Conservation (phyloP, 2,329 filamentous ascomycete species). For the Pseudocercospora cruenta region DNA sequence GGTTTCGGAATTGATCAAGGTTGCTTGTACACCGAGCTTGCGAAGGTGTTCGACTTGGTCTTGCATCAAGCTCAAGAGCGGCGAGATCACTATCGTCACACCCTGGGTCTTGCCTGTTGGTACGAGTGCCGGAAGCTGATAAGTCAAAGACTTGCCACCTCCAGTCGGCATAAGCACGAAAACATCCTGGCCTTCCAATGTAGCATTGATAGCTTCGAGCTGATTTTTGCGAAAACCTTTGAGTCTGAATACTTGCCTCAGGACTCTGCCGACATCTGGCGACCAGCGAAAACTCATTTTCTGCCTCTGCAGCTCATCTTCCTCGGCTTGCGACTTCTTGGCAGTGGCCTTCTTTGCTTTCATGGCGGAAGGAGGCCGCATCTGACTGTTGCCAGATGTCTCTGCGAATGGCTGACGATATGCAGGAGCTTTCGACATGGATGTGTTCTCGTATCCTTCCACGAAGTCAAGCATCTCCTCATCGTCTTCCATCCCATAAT, state of each 20-base stretch:
- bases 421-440: constrained; percentile 22
- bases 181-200: constrained; percentile 80
- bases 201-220: constrained; percentile 93
- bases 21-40: constrained; percentile 75
- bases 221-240: constrained; percentile 88
- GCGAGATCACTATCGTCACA: constrained; percentile 92
- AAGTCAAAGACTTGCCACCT: constrained; percentile 94
- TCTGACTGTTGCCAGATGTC: constrained; percentile 31
- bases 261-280: constrained; percentile 74
- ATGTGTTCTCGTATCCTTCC: constrained; percentile 47
- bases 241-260: constrained; percentile 83
- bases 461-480: constrained; percentile 48
- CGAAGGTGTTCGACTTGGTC: constrained; percentile 88
- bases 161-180: constrained; percentile 98
- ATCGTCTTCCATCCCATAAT: constrained; percentile 41
- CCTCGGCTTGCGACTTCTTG: constrained; percentile 24
- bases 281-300: constrained; percentile 71
- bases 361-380: constrained; percentile 33
- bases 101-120: constrained; percentile 78
- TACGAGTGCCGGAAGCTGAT: constrained; percentile 88
- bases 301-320: constrained; percentile 29
- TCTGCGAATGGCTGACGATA: constrained; percentile 39
- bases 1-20: constrained; percentile 79
- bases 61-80: constrained; percentile 92
- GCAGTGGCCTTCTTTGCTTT: constrained; percentile 32